Base-by-base conservation (phyloP, 2,329 filamentous ascomycete species). In the Aspergillus brasiliensis region DNA sequence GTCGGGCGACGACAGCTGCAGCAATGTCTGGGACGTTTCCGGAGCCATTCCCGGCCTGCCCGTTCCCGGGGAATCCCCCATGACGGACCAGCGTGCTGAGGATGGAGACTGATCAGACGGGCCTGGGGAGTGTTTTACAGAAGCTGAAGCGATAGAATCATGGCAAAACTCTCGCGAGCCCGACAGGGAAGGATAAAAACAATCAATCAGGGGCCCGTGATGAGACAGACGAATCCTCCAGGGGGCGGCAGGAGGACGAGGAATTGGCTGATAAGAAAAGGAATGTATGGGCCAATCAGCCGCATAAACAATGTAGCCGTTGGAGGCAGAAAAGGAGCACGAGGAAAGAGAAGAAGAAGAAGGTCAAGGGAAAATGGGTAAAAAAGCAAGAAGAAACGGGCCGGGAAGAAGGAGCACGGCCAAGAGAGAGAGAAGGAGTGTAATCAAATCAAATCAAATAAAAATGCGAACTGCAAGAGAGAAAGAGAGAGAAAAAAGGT, bases 11-110 rank as follows among this genome's bases (percentile, higher is more conserved):
- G 56, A 54, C 48, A 48, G 48, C 37, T 48, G 54, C 40, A 34
- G 21, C 37, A 47, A 62, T 63, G 59, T 63, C 57, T 67, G 70
- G 68, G 66, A 70, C 69, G 69, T 65, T 70, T 70, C 67, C 69
- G 71, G 69, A 61, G 62, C 62, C 59, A 70, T 56, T 65, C 67
- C 69, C 59, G 60, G 55, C 62, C 69, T 65, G 62, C 59, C 73
- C 67, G 65, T 68, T 71, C 67, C 71, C 60, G 69, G 68, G 60
- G 66, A 68, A 51, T 67, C 69, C 69, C 70, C 73, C 73, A 75
- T 75, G 63, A 65, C 68, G 69, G 66, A 59, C 67, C 68, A 71
- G 67, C 66, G 66, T 67, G 56, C 63, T 62, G 60, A 61, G 51
- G 53, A 34, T 49, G 17, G 53, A 54, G 48, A n/a, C 38, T 51